These are phyloP conservation scores for Excoecaria cochinchinensis DNA, from an alignment of 345 rosid species.

Conservation along the genomic window DNA sequence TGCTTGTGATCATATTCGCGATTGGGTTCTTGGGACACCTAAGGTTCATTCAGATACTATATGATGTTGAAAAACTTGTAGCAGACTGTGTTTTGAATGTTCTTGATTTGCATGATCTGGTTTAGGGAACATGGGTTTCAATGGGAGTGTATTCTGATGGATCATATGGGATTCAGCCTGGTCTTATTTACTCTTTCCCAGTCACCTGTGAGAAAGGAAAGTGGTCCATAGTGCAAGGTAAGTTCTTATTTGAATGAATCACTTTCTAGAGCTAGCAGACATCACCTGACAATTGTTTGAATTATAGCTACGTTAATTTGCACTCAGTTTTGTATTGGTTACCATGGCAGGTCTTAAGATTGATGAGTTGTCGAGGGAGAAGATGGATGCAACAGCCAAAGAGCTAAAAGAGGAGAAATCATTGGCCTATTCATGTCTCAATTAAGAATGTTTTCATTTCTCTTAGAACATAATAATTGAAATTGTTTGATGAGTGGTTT, in stretches of 20 bases:
- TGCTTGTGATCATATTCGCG: conserved; percentile 81
- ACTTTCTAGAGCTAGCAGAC: background rate
- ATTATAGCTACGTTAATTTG: background rate
- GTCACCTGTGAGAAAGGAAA: conserved; percentile 70
- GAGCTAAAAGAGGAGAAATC: conserved; percentile 80
- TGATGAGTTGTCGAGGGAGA: conserved; percentile 64
- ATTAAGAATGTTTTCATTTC: conserved; percentile 13
- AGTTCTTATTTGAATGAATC: background rate
- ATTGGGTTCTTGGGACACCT: conserved; percentile 86
- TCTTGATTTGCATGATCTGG: background rate
- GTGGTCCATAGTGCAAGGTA: conserved; percentile 75
- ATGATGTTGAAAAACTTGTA: background rate
- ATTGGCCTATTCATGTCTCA: conserved; percentile 57
- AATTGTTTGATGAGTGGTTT: background rate
- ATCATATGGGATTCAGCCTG: conserved; percentile 66
- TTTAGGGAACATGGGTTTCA: conserved; percentile 77
- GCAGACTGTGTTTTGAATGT: background rate
- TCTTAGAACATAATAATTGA: background rate
- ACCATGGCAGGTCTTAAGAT: conserved; percentile 50
- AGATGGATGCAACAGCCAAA: conserved; percentile 72
- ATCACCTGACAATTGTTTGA: background rate
- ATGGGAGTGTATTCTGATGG: conserved; percentile 97
- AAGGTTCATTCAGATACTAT: conserved; percentile 31
- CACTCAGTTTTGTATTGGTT: conserved; percentile 5
- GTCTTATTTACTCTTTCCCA: conserved; percentile 79